These are phyloP conservation scores for Amanita pallidorosea DNA, from an alignment of 768 basidiomycete genomes.

Conservation along the genomic window DNA sequence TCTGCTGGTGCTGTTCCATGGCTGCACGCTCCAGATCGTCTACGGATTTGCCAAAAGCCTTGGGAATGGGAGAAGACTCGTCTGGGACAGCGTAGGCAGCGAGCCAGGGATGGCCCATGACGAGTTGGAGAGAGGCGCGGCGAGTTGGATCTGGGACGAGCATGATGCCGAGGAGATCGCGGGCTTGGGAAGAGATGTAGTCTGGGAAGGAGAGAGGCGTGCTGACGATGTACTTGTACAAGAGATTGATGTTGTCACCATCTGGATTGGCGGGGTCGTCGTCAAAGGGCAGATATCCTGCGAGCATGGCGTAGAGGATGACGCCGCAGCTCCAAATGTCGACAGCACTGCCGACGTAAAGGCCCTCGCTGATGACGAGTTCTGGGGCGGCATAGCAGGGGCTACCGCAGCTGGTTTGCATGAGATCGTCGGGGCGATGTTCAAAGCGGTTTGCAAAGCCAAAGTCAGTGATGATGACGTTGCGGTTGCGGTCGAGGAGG, in stretches of 20 bases:
- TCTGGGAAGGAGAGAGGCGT: slow-evolving; percentile 97
- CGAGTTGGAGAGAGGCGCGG: slow-evolving; percentile 61
- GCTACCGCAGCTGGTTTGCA: slow-evolving; percentile 96
- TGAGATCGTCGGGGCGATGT: slow-evolving; percentile 85
- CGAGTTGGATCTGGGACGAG: slow-evolving; percentile 84
- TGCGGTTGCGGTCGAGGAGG: slow-evolving; percentile 91
- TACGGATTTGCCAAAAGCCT: slow-evolving; percentile 56
- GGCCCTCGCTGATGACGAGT: slow-evolving; percentile 92
- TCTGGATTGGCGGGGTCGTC: slow-evolving; percentile 98
- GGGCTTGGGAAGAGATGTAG: slow-evolving; percentile 76
- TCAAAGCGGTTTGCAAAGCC: slow-evolving; percentile 98
- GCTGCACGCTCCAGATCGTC: slow-evolving; percentile 73
- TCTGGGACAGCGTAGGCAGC: slow-evolving; percentile 38
- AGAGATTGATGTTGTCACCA: slow-evolving; percentile 96
- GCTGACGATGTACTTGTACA: slow-evolving; percentile 98
- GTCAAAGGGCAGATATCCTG: slow-evolving; percentile 97
- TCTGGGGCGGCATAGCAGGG: slow-evolving; percentile 99
- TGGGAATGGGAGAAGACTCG: slow-evolving; percentile 15
- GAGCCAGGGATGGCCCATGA: slow-evolving; percentile 91
- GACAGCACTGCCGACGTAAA: slow-evolving; percentile 94
- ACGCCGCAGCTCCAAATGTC: slow-evolving; percentile 98
- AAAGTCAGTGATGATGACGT: slow-evolving; percentile 99
- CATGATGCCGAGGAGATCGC: slow-evolving; percentile 82
- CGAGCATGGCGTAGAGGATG: slow-evolving; percentile 94
- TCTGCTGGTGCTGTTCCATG: slow-evolving; percentile 77